These are phyloP conservation scores for Bolboschoenoplectus hybrid DNA, from an alignment of 202 grass and related monocot species.

Conservation along the genomic window DNA sequence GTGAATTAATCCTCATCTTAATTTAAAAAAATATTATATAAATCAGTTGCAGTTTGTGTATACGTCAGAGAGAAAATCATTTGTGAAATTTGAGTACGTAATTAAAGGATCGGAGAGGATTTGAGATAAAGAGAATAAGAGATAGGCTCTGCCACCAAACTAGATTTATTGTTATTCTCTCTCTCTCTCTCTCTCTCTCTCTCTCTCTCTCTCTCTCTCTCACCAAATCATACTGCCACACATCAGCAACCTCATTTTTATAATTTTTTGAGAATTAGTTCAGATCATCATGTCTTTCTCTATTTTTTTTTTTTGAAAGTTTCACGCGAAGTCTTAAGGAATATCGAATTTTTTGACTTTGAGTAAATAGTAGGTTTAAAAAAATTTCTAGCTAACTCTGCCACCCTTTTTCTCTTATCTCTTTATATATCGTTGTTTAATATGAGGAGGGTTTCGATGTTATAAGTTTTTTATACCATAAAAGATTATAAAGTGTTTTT, in stretches of 20 bases:
- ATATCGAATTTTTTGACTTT: no score
- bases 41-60: slow-evolving; percentile 6
- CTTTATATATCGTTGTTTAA: no score
- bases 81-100: slow-evolving; percentile 4
- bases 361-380: no score
- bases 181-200: background rate
- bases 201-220: background rate
- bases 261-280: background rate
- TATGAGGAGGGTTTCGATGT: no score
- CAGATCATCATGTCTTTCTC: background rate
- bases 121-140: background rate
- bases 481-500: no score
- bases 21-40: background rate
- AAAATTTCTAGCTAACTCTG: no score
- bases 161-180: background rate
- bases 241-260: background rate
- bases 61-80: slow-evolving; percentile 2
- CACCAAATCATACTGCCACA: slow-evolving; percentile 18
- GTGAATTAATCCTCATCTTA: no score
- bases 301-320: no score
- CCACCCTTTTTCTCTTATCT: no score
- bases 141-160: background rate
- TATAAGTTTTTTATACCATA: no score
- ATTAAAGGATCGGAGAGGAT: background rate
- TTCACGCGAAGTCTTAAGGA: no score